Evolutionary conservation across 305 asterid genomes (phyloP).

Genomic region (Fraxinus sp.): DNA sequence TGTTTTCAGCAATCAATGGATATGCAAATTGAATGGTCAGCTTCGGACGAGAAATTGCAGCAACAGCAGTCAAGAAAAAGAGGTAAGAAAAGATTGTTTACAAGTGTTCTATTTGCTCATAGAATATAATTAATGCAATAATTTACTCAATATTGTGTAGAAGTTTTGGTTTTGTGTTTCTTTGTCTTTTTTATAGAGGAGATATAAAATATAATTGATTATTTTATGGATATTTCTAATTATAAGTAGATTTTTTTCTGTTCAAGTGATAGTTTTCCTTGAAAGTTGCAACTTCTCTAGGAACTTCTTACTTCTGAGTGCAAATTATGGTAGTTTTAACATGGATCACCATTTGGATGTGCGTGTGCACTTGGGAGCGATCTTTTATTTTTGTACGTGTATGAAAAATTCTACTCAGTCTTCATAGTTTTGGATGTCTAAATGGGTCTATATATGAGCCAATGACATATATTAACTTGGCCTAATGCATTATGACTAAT

Average conservation of each 20-base stretch:
- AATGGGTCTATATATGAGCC: background rate
- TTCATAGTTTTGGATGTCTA: background rate
- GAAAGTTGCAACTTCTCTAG: constrained; percentile 19
- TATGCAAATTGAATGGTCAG: background rate
- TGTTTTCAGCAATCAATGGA: background rate
- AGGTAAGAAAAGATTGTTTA: constrained; percentile 20
- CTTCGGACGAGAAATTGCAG: background rate
- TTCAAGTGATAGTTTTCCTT: constrained; percentile 8
- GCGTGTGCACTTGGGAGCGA: background rate
- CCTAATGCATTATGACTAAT: background rate
- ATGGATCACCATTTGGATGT: background rate
- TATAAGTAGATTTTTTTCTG: background rate
- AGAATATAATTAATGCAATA: background rate
- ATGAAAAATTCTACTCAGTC: background rate
- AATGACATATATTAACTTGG: background rate
- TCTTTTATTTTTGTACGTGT: background rate
- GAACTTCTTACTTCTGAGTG: background rate
- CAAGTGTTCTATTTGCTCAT: background rate
- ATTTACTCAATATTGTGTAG: background rate
- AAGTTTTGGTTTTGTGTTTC: constrained; percentile 23
- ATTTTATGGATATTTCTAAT: constrained; percentile 25
- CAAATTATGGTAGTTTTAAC: background rate
- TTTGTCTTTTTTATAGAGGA: constrained; percentile 23
- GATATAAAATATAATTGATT: constrained; percentile 26
- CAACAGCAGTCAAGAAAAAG: constrained; percentile 9